These are phyloP conservation scores for Dictyostelium capitatum DNA, from an alignment of 78 protist species.

Conservation along the genomic window DNA sequence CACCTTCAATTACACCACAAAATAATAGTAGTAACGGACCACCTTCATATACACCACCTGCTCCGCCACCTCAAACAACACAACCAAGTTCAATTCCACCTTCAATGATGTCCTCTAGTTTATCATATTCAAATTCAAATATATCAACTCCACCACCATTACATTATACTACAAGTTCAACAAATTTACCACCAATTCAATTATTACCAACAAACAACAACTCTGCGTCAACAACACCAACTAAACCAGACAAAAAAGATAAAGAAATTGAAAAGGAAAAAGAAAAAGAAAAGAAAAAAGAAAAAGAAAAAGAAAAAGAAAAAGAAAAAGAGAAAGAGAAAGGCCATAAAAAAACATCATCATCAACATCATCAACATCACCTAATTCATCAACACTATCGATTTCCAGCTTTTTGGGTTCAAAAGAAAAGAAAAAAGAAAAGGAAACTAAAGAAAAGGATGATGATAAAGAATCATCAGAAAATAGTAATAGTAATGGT, in stretches of 20 bases:
- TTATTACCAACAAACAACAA: background rate
- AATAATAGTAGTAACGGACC: background rate
- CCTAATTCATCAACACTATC: background rate
- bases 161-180: background rate
- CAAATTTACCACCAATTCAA: slow-evolving; percentile 10
- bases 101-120: background rate
- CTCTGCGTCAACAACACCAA: background rate
- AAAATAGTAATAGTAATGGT: background rate
- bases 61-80: background rate
- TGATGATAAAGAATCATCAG: background rate
- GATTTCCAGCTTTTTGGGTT: background rate
- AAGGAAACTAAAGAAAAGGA: slow-evolving; percentile 22
- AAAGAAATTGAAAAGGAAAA: slow-evolving; percentile 12
- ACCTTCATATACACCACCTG: background rate
- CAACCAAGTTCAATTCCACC: background rate
- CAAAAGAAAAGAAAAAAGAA: background rate
- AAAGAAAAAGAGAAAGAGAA: background rate
- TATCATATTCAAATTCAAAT: background rate
- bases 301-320: background rate
- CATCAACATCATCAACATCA: slow-evolving; percentile 3
- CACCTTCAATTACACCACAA: slow-evolving; percentile 4
- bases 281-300: slow-evolving; percentile 9
- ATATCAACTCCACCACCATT: slow-evolving; percentile 1
- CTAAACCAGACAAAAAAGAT: slow-evolving; percentile 4
- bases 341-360: background rate